Evolutionary conservation across 768 basidiomycete genomes (phyloP).

Genomic region (Phlegmacium glaucopus): DNA sequence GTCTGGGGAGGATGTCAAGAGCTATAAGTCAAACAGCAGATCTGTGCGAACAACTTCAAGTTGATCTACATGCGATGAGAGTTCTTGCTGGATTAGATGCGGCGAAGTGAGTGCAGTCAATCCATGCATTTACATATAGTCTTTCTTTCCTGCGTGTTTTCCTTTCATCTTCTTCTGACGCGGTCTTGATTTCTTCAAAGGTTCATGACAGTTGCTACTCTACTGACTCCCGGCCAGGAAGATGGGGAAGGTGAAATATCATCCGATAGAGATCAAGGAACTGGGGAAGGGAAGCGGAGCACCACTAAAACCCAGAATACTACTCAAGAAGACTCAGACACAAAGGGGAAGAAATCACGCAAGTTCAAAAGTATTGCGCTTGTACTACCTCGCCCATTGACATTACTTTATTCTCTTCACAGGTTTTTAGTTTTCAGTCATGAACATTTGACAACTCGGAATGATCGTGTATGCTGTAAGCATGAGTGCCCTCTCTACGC

Average conservation of each 20-base stretch:
- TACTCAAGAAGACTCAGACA: no score
- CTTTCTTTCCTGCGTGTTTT: no score
- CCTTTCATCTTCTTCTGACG: neutral
- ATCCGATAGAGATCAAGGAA: no score
- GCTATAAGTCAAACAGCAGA: slow-evolving; percentile 72
- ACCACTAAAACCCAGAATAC: neutral
- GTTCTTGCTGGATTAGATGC: slow-evolving; percentile 77
- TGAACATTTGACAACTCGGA: no score
- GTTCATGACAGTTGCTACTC: slow-evolving; percentile 41
- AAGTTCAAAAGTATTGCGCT: no score
- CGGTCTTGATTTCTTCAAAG: slow-evolving; percentile 16
- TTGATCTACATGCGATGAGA: slow-evolving; percentile 75
- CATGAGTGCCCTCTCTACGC: no score
- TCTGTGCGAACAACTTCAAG: slow-evolving; percentile 72
- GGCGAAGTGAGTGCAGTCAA: slow-evolving; percentile 60
- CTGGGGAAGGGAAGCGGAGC: neutral
- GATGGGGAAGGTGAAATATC: slow-evolving; percentile 16
- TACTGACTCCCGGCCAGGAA: slow-evolving; percentile 32
- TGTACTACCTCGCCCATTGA: no score
- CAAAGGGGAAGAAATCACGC: no score
- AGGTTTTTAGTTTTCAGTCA: no score
- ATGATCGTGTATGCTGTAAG: no score
- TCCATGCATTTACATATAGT: neutral
- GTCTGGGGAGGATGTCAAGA: slow-evolving; percentile 62
- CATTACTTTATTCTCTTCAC: no score